phyloP scores from a whole-genome alignment of 2,329 filamentous ascomycete species.

The Pseudogymnoascus sp. region DNA sequence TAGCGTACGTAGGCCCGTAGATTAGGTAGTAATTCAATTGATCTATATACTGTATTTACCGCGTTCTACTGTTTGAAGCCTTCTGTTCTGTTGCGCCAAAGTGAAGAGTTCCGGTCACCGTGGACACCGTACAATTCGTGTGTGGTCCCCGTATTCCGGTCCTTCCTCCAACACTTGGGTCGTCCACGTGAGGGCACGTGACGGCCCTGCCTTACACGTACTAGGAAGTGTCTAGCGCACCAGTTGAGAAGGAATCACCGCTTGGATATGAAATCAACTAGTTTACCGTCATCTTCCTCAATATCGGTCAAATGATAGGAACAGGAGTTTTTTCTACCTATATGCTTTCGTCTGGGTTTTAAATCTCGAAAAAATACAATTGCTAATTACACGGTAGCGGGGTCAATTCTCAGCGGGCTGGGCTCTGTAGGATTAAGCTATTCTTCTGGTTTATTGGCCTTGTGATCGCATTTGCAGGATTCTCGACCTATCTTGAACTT shows the following conservation, averaged over 20 bases:
- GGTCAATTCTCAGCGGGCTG: slow-evolving; percentile 48
- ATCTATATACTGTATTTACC: no score
- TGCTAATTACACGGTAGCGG: slow-evolving; percentile 34
- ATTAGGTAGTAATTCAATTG: no score
- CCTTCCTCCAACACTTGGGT: no score
- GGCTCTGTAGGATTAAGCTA: slow-evolving; percentile 55
- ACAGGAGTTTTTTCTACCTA: slow-evolving; percentile 59
- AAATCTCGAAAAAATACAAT: background rate
- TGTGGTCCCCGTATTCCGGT: no score
- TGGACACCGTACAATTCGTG: no score
- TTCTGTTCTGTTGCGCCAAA: no score
- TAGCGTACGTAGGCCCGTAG: no score
- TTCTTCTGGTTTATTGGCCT: slow-evolving; percentile 60
- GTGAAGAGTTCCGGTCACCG: no score
- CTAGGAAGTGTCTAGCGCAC: slow-evolving; percentile 54
- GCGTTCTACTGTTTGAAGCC: no score
- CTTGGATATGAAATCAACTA: slow-evolving; percentile 51
- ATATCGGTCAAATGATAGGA: slow-evolving; percentile 55
- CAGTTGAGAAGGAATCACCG: slow-evolving; percentile 50
- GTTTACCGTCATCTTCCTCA: slow-evolving; percentile 50
- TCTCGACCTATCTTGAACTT: slow-evolving; percentile 55
- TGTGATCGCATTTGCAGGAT: slow-evolving; percentile 46
- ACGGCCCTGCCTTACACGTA: no score
- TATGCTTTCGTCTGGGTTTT: slow-evolving; percentile 31
- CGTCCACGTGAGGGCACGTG: no score